Evolutionary conservation across 2,329 filamentous ascomycete species (phyloP), one percentile per base, ranked within the genome.

Genomic region (Stagonosporopsis chrysanthemi): DNA sequence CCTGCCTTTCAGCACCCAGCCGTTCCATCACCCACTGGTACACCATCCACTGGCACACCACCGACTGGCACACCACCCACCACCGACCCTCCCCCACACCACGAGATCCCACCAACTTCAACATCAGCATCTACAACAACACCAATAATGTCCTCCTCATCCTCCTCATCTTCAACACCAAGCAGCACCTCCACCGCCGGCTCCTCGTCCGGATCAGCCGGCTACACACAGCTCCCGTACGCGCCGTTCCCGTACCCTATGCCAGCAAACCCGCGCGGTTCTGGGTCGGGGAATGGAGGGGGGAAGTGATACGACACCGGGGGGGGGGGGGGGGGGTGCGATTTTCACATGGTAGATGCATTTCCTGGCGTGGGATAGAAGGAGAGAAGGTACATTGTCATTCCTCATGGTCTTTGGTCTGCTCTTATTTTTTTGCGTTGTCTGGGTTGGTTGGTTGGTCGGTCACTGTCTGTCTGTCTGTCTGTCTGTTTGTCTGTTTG

Each of bases 231-330:
- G 47, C 70, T 76, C 6, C 73, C 73, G 0, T 76, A 76, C 51
- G 73, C 74, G 6, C 74, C 74, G 1, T 76, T 76, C 46, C 74
- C 74, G 14, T 76, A 75, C 57, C 73, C 71, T 1, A 73, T 74
- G 68, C 73, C 74, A 2, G 66, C 65, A 12, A 70, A 68, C 42
- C 60, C 64, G 2, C 59, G 69, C 8, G 68, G 70, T 14, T 63
- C 61, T 29, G 61, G 65, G 19, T 55, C 54, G 12, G 44, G 53
- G 6, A 60, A 62, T n/a, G 47, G 57, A 7, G 58, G 61, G 23
- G 58, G 66, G 38, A 70, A 70, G 56, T 70, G 64, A 19, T 31
- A 7, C 11, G 24, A 26, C 7, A n/a, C n/a, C n/a, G n/a, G n/a
- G n/a, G n/a, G n/a, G n/a, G n/a, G n/a, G n/a, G n/a, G n/a, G n/a